phyloP scores from a whole-genome alignment of 2,329 filamentous ascomycete species.

The Talaromyces sp. region DNA sequence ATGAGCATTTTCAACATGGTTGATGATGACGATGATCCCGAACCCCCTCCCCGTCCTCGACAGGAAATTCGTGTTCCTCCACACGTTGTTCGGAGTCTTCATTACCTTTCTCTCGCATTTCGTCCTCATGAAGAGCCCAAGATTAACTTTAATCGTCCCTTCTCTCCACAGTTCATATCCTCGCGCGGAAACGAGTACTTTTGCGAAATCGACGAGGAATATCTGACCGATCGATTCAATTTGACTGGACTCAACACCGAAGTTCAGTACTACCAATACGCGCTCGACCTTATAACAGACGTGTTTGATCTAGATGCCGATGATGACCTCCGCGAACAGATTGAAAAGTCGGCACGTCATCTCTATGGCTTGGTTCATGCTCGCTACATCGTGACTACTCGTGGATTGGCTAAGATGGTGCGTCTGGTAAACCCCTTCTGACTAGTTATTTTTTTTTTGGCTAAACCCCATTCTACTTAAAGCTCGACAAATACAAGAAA shows the following conservation, averaged over 20 bases:
- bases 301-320: conserved; percentile 98
- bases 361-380: conserved; percentile 95
- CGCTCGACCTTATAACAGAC: conserved; percentile 92
- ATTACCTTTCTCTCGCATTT: conserved; percentile 16
- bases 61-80: conserved; percentile 4
- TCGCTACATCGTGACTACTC: conserved; percentile 92
- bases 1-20: conserved; percentile 13
- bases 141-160: conserved; percentile 17
- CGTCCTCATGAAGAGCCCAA: conserved; percentile 9
- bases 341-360: conserved; percentile 94
- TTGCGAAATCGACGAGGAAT: conserved; percentile 99
- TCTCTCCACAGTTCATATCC: conserved; percentile 78
- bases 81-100: conserved; percentile 7
- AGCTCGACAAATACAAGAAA: conserved; percentile 99
- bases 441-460: neutral
- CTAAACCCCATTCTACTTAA: conserved; percentile 19
- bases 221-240: conserved; percentile 97
- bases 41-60: conserved; percentile 6
- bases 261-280: conserved; percentile 98
- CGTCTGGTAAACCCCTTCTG: conserved; percentile 23
- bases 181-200: conserved; percentile 98
- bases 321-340: conserved; percentile 95
- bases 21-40: conserved; percentile 2
- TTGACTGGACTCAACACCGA: conserved; percentile 94
- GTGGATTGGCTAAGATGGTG: conserved; percentile 95